Conservation (phyloP, 306 rosid genomes). For the Trichosanthes cucumerina region DNA sequence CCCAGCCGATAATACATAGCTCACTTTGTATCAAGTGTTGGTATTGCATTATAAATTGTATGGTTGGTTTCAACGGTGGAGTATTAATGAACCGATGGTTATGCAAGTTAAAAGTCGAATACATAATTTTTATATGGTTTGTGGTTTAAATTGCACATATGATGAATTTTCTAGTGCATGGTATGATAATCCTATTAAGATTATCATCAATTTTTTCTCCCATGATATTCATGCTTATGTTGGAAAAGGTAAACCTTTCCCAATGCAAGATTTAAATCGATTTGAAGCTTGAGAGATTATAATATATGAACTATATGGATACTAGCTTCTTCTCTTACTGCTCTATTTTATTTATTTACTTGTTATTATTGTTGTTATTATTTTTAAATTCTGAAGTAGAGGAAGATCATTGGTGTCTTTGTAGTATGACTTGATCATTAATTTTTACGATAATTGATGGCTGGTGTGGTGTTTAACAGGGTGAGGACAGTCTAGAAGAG, state of each 20-base stretch:
- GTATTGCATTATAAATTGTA: neutral
- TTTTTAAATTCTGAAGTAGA: neutral
- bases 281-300: neutral
- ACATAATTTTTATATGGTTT: neutral
- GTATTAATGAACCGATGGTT: neutral
- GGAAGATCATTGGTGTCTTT: neutral
- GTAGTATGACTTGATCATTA: neutral
- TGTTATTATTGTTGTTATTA: neutral
- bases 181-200: neutral
- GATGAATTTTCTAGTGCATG: neutral
- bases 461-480: conserved; percentile 33
- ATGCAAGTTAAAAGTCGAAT: neutral
- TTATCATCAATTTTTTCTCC: neutral
- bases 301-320: neutral
- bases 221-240: neutral
- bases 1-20: neutral
- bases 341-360: neutral
- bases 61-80: neutral
- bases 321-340: neutral
- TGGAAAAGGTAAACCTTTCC: neutral
- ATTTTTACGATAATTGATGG: neutral
- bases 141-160: neutral
- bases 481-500: conserved; percentile 45
- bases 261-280: neutral
- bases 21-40: neutral